These are phyloP conservation scores for Hypoxylon perforatum DNA, from an alignment of 495 filamentous ascomycete genomes.

Conservation along the genomic window DNA sequence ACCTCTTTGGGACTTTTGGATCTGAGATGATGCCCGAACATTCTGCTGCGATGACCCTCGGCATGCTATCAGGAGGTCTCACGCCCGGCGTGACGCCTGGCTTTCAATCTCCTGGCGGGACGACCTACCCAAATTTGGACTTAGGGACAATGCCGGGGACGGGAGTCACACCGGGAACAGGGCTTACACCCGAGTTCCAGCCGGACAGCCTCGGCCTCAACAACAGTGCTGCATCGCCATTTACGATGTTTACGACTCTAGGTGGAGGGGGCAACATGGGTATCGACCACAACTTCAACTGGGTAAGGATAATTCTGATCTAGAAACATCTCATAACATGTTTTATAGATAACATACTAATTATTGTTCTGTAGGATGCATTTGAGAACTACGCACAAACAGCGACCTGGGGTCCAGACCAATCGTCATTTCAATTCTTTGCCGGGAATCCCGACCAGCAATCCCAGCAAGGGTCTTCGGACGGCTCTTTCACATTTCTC, in stretches of 20 bases:
- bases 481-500: conserved; percentile 43
- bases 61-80: conserved; percentile 78
- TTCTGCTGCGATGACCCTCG: conserved; percentile 83
- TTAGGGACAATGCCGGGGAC: conserved; percentile 38
- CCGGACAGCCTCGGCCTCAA: conserved; percentile 64
- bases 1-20: conserved; percentile 43
- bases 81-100: conserved; percentile 71
- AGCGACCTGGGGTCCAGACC: conserved; percentile 57
- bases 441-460: conserved; percentile 52
- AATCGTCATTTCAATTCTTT: conserved; percentile 59
- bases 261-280: conserved; percentile 50
- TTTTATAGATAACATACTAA: conserved; percentile 12
- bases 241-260: conserved; percentile 60
- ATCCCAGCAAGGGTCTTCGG: conserved; percentile 46
- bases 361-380: conserved; percentile 49
- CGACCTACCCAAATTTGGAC: conserved; percentile 51
- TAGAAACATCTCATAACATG: background rate
- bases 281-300: conserved; percentile 74
- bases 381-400: conserved; percentile 63
- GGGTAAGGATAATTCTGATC: conserved; percentile 66
- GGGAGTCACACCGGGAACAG: conserved; percentile 40
- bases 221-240: conserved; percentile 65
- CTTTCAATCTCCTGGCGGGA: conserved; percentile 52
- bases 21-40: conserved; percentile 65
- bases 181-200: conserved; percentile 60